Evolutionary conservation across 2,329 filamentous ascomycete genomes (phyloP).

Genomic region (Celoporthe dispersa): DNA sequence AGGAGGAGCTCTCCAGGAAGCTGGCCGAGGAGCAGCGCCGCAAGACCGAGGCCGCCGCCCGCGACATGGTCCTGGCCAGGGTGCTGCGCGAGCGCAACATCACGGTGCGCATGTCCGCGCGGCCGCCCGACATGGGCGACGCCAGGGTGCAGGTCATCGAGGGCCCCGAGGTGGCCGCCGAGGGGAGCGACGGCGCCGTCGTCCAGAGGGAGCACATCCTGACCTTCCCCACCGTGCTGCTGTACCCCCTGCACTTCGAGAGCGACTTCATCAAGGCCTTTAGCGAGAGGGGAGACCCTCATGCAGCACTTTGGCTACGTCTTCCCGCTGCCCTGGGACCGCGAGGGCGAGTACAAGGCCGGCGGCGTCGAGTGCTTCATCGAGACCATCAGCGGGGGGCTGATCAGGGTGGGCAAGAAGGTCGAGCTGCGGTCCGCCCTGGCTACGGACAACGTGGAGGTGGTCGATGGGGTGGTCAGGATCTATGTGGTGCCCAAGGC

Average conservation of each 20-base stretch:
- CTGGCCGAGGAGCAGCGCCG: constrained; percentile 49
- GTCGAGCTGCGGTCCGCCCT: constrained; percentile 76
- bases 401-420: constrained; percentile 91
- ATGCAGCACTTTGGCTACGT: constrained; percentile 83
- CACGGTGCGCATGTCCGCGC: constrained; percentile 64
- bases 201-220: constrained; percentile 42
- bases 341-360: constrained; percentile 65
- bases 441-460: constrained; percentile 75
- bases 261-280: constrained; percentile 92
- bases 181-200: constrained; percentile 43
- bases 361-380: constrained; percentile 82
- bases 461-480: constrained; percentile 83
- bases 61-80: constrained; percentile 65
- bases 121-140: constrained; percentile 87
- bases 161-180: constrained; percentile 63
- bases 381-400: constrained; percentile 77
- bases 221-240: constrained; percentile 76
- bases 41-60: constrained; percentile 56
- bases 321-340: constrained; percentile 88
- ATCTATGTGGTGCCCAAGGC: constrained; percentile 80
- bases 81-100: constrained; percentile 75
- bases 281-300: constrained; percentile 74
- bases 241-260: constrained; percentile 84
- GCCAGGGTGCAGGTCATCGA: constrained; percentile 71
- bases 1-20: constrained; percentile 44